Conservation (phyloP, 768 basidiomycete genomes). For the Leccinellum rugosiceps region DNA sequence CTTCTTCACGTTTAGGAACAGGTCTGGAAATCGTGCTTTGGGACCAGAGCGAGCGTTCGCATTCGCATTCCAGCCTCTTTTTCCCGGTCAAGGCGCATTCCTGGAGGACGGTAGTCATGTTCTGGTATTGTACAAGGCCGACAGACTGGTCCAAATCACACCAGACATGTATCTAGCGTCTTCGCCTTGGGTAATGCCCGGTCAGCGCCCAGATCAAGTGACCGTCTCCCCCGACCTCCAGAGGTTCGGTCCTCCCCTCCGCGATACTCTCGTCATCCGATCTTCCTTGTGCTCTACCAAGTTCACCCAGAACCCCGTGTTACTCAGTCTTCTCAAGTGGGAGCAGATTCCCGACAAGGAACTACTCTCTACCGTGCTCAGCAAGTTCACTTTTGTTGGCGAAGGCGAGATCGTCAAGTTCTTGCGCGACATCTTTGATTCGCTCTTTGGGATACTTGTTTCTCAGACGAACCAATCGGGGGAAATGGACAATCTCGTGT, state of each 20-base stretch:
- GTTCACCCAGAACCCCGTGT: constrained; percentile 85
- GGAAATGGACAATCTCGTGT: constrained; percentile 82
- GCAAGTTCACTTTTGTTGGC: constrained; percentile 86
- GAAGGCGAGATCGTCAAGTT: constrained; percentile 96
- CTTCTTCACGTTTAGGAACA: constrained; percentile 91
- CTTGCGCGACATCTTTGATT: constrained; percentile 85
- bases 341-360: constrained; percentile 63
- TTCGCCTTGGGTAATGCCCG: constrained; percentile 55
- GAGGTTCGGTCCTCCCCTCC: constrained; percentile 62
- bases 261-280: constrained; percentile 78
- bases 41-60: constrained; percentile 78
- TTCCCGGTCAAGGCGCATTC: constrained; percentile 71
- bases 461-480: constrained; percentile 70
- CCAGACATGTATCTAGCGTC: constrained; percentile 71
- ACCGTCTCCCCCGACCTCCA: constrained; percentile 56
- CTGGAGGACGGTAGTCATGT: constrained; percentile 88
- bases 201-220: constrained; percentile 60
- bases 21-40: constrained; percentile 47
- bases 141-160: constrained; percentile 58
- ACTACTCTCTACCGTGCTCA: constrained; percentile 65
- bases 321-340: constrained; percentile 82
- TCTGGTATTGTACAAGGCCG: constrained; percentile 80
- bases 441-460: constrained; percentile 84
- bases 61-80: constrained; percentile 88
- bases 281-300: constrained; percentile 90